Percentiles rank a stretch among this genome's conserved stretches.
Evolutionary conservation across 2,329 filamentous ascomycete genomes (phyloP).

Genomic region (Aspergillus sp.): DNA sequence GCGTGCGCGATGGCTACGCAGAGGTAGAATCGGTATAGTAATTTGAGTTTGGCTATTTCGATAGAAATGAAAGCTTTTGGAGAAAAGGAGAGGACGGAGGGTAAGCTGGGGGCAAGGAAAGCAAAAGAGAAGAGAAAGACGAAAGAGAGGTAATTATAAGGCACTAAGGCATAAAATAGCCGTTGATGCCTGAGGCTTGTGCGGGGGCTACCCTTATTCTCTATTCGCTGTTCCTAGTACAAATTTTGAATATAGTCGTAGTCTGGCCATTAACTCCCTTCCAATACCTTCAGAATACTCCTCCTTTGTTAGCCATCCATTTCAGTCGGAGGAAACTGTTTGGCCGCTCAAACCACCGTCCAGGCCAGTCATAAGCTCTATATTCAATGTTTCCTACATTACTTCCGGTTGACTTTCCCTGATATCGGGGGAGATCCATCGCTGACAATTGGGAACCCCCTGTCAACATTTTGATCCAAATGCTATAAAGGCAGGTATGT

Average conservation of each 20-base stretch:
- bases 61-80: no score
- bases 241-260: no score
- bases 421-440: no score
- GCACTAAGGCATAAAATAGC: not conserved
- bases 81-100: no score
- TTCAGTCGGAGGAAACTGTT: constrained; percentile 18
- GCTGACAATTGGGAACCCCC: no score
- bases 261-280: not conserved
- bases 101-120: not conserved
- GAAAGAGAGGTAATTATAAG: not conserved
- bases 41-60: no score
- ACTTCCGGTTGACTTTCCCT: no score
- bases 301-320: constrained; percentile 16
- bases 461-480: no score
- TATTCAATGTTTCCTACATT: not conserved
- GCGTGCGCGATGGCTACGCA: not conserved
- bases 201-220: not conserved
- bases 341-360: constrained; percentile 12
- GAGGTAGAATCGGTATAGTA: no score
- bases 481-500: no score
- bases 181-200: not conserved
- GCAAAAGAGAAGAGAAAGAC: not conserved
- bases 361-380: constrained; percentile 16
- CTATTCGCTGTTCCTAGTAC: no score
- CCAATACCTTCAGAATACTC: constrained; percentile 1